Evolutionary conservation across 805 yeast genomes (phyloP).

Genomic region (Grigorovia yakushimaensis): DNA sequence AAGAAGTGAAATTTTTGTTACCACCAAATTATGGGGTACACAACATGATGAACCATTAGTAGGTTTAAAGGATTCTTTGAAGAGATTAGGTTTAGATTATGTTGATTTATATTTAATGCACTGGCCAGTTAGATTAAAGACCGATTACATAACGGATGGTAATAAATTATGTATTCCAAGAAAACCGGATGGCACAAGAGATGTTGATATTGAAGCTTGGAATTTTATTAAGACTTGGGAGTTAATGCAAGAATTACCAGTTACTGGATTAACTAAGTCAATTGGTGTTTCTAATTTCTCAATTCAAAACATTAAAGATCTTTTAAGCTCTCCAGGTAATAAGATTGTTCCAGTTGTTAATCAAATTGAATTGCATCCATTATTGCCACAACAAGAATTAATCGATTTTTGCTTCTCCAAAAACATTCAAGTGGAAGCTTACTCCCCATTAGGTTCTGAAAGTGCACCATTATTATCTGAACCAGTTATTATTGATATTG

Average conservation of each 20-base stretch:
- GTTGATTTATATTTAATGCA: constrained; percentile 73
- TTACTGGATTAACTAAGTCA: constrained; percentile 40
- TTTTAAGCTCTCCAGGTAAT: constrained; percentile 40
- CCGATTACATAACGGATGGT: constrained; percentile 32
- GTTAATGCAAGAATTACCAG: constrained; percentile 48
- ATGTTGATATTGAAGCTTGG: constrained; percentile 31
- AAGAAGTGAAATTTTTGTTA: constrained; percentile 55
- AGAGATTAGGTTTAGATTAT: constrained; percentile 59
- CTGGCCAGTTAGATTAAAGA: constrained; percentile 61
- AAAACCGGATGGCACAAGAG: constrained; percentile 32
- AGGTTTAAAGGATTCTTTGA: constrained; percentile 49
- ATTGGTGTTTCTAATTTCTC: constrained; percentile 75
- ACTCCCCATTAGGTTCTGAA: constrained; percentile 64
- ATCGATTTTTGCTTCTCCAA: constrained; percentile 41
- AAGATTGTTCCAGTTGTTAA: constrained; percentile 55
- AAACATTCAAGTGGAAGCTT: constrained; percentile 57
- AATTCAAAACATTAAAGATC: constrained; percentile 39
- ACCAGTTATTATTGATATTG: constrained; percentile 34
- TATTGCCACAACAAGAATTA: constrained; percentile 55
- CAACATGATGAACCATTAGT: constrained; percentile 39
- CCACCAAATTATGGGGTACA: constrained; percentile 60
- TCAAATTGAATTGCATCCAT: constrained; percentile 73
- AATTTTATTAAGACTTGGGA: constrained; percentile 51
- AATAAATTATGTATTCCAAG: constrained; percentile 28
- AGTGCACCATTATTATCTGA: constrained; percentile 44